Evolutionary conservation across 1,284 basidiomycete genomes (phyloP).

Genomic region (Microbotryum intermedium): DNA sequence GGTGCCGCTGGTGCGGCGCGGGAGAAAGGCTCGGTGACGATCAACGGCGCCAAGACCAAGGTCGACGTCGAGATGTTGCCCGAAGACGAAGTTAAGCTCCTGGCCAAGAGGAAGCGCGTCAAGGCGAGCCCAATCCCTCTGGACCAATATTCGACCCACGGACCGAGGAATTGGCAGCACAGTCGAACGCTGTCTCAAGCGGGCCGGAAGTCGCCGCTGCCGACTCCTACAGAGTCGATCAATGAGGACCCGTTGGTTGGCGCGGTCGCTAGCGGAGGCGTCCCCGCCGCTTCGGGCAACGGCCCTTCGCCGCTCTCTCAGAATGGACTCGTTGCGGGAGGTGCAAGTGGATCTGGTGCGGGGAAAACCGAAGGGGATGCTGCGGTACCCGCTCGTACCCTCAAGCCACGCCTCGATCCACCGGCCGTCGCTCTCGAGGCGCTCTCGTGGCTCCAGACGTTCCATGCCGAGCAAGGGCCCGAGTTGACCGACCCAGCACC

Average conservation of each 20-base stretch:
- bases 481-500: slow-evolving; percentile 45
- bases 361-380: slow-evolving; percentile 26
- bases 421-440: slow-evolving; percentile 73
- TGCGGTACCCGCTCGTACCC: background rate
- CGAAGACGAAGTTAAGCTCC: slow-evolving; percentile 75
- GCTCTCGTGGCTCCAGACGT: slow-evolving; percentile 65
- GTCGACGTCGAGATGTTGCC: slow-evolving; percentile 88
- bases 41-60: slow-evolving; percentile 77
- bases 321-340: background rate
- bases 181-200: background rate
- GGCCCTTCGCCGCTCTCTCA: background rate
- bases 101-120: slow-evolving; percentile 74
- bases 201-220: background rate
- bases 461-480: slow-evolving; percentile 53
- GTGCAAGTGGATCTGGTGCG: background rate
- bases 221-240: background rate
- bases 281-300: background rate
- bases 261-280: background rate
- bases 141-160: slow-evolving; percentile 51
- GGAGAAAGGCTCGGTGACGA: slow-evolving; percentile 70
- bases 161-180: slow-evolving; percentile 5
- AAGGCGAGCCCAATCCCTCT: slow-evolving; percentile 80
- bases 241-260: background rate
- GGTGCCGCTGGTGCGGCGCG: slow-evolving; percentile 45
- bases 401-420: slow-evolving; percentile 39